phyloP scores from a whole-genome alignment of 768 basidiomycete genomes.

The Russula dissimulans region DNA sequence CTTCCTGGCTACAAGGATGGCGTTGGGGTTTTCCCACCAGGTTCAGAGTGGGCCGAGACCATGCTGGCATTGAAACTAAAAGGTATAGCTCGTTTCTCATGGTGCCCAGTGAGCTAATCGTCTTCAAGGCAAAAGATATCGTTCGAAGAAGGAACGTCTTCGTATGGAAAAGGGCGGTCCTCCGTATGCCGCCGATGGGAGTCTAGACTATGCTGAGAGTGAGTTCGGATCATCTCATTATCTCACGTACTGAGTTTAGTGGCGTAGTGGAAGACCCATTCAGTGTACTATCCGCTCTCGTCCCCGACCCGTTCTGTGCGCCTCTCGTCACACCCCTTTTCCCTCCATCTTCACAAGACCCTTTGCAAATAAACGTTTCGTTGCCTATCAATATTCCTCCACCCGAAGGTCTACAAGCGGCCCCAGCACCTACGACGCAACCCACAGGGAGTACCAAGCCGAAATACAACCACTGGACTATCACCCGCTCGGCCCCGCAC shows the following conservation, averaged over 20 bases:
- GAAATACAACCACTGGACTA: slow-evolving; percentile 52
- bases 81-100: slow-evolving; percentile 32
- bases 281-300: slow-evolving; percentile 51
- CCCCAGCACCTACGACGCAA: slow-evolving; percentile 4
- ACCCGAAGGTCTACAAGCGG: slow-evolving; percentile 22
- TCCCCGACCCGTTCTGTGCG: slow-evolving; percentile 46
- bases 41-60: slow-evolving; percentile 59
- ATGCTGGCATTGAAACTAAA: slow-evolving; percentile 71
- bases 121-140: slow-evolving; percentile 57
- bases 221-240: slow-evolving; percentile 23
- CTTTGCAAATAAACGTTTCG: slow-evolving; percentile 22
- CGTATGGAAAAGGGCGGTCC: slow-evolving; percentile 72
- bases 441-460: slow-evolving; percentile 5
- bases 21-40: slow-evolving; percentile 59
- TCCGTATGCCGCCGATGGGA: slow-evolving; percentile 64
- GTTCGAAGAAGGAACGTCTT: slow-evolving; percentile 72
- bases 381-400: slow-evolving; percentile 23
- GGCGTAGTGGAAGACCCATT: slow-evolving; percentile 72
- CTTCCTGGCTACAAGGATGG: slow-evolving; percentile 74
- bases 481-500: slow-evolving; percentile 41
- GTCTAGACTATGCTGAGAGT: slow-evolving; percentile 68
- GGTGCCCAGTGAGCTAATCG: background rate
- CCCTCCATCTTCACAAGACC: slow-evolving; percentile 25
- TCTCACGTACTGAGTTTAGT: slow-evolving; percentile 7
- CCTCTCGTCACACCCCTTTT: slow-evolving; percentile 53